Percentiles rank a stretch among this genome's conserved stretches.
Evolutionary conservation across 2,329 filamentous ascomycete genomes (phyloP).

Genomic region (Chalaropsis ovoidea): DNA sequence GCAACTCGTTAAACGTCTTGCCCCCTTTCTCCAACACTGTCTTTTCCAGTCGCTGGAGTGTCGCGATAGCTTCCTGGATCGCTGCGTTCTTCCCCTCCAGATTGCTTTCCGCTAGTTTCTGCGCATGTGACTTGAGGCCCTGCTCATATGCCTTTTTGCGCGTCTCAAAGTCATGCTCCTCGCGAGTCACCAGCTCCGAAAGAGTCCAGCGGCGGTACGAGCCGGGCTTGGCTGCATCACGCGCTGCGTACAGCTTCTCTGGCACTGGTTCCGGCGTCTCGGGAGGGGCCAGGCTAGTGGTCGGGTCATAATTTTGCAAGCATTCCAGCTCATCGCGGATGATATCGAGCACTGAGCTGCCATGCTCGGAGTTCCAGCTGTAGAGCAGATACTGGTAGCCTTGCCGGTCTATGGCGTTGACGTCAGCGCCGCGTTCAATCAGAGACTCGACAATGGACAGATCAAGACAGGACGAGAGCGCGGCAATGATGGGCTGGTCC

Average conservation of each 20-base stretch:
- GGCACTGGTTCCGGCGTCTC: background rate
- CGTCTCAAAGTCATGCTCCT: slow-evolving; percentile 26
- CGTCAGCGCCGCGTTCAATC: slow-evolving; percentile 53
- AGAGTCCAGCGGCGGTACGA: slow-evolving; percentile 17
- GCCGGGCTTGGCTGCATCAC: background rate
- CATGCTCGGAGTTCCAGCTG: background rate
- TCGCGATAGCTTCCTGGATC: slow-evolving; percentile 41
- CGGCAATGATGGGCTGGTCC: slow-evolving; percentile 58
- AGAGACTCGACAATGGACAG: slow-evolving; percentile 46
- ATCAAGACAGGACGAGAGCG: slow-evolving; percentile 41
- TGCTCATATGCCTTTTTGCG: slow-evolving; percentile 15
- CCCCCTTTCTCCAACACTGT: slow-evolving; percentile 48
- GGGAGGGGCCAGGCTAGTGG: slow-evolving; percentile 25
- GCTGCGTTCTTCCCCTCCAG: slow-evolving; percentile 46
- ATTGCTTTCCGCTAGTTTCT: slow-evolving; percentile 28
- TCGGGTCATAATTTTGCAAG: slow-evolving; percentile 39
- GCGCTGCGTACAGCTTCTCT: background rate
- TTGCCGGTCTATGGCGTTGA: slow-evolving; percentile 44
- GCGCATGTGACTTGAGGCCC: slow-evolving; percentile 40
- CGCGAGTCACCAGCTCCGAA: slow-evolving; percentile 27
- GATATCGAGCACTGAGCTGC: slow-evolving; percentile 47
- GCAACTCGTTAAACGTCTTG: slow-evolving; percentile 56
- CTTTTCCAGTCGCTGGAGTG: slow-evolving; percentile 47
- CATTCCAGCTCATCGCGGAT: slow-evolving; percentile 44
- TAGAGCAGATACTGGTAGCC: background rate